These are phyloP conservation scores for Diaporthe vaccinii DNA, from an alignment of 2,329 filamentous ascomycete genomes.

Conservation along the genomic window DNA sequence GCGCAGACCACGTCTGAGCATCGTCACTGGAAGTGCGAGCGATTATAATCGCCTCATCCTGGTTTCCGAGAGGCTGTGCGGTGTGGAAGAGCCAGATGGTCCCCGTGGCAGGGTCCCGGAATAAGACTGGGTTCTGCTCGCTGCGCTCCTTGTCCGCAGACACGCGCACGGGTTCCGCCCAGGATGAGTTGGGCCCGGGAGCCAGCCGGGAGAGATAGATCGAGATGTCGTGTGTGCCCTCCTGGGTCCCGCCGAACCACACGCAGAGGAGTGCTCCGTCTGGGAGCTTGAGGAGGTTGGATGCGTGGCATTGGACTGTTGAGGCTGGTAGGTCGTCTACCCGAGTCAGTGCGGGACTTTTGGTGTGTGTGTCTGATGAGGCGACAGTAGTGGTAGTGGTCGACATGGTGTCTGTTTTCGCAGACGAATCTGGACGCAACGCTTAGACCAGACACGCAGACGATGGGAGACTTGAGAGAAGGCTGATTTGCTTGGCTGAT, in stretches of 20 bases:
- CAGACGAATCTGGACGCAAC: neutral
- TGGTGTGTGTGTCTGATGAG: conserved; percentile 9
- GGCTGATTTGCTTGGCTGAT: conserved; percentile 10
- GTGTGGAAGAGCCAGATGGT: conserved; percentile 59
- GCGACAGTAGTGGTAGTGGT: conserved; percentile 3
- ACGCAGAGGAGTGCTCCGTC: conserved; percentile 57
- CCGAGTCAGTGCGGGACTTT: neutral
- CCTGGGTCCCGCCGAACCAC: conserved; percentile 61
- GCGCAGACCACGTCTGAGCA: conserved; percentile 53
- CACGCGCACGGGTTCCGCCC: conserved; percentile 52
- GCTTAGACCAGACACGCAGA: neutral
- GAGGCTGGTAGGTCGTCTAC: conserved; percentile 50
- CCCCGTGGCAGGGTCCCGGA: conserved; percentile 43
- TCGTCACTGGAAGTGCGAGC: conserved; percentile 53
- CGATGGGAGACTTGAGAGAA: neutral
- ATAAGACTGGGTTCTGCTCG: conserved; percentile 61
- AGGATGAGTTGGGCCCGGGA: conserved; percentile 46
- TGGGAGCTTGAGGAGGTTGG: conserved; percentile 57
- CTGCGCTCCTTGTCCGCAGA: conserved; percentile 56
- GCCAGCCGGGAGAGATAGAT: conserved; percentile 56
- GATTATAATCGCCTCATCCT: conserved; percentile 56
- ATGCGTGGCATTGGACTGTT: conserved; percentile 60
- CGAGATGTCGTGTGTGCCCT: conserved; percentile 59
- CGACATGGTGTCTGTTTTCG: neutral
- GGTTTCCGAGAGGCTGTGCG: conserved; percentile 59